phyloP scores from a whole-genome alignment of 1,284 basidiomycete genomes.

The Rhodotorula sp. region DNA sequence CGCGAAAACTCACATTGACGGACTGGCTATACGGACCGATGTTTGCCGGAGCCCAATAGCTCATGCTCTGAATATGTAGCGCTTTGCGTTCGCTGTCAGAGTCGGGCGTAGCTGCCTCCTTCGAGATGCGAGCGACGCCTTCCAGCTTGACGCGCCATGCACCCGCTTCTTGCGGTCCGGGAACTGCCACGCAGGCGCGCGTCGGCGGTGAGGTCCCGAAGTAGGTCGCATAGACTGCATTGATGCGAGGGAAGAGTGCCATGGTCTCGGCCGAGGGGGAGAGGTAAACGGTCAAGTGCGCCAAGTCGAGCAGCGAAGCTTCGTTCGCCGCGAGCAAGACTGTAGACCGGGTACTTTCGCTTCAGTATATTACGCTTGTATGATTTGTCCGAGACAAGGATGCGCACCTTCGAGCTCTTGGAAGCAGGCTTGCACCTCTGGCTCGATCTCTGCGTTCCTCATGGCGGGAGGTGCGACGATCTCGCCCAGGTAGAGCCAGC shows the following conservation, averaged over 20 bases:
- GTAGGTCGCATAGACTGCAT: conserved; percentile 72
- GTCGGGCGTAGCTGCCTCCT: conserved; percentile 34
- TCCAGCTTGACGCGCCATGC: conserved; percentile 65
- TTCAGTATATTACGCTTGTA: background rate
- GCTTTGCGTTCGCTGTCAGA: conserved; percentile 58
- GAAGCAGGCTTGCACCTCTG: conserved; percentile 36
- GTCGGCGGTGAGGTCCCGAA: conserved; percentile 92
- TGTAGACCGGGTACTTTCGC: conserved; percentile 44
- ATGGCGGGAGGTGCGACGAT: background rate
- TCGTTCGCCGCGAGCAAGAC: conserved; percentile 56
- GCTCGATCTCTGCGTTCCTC: conserved; percentile 15
- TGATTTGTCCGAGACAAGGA: background rate
- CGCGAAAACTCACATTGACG: conserved; percentile 53
- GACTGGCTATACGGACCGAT: conserved; percentile 98
- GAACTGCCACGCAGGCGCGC: conserved; percentile 81
- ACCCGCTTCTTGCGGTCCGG: background rate
- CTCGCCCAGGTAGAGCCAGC: conserved; percentile 28
- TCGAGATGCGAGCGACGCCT: conserved; percentile 60
- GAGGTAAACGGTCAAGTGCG: conserved; percentile 80
- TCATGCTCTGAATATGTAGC: conserved; percentile 89
- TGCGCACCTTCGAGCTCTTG: conserved; percentile 56
- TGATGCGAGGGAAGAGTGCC: conserved; percentile 69
- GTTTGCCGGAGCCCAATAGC: conserved; percentile 99
- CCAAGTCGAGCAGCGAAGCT: conserved; percentile 62
- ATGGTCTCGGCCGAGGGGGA: conserved; percentile 60